Percentiles rank a stretch among this genome's conserved stretches.
Evolutionary conservation across 768 basidiomycete species (phyloP).

Genomic region (Suillus subalutaceus): DNA sequence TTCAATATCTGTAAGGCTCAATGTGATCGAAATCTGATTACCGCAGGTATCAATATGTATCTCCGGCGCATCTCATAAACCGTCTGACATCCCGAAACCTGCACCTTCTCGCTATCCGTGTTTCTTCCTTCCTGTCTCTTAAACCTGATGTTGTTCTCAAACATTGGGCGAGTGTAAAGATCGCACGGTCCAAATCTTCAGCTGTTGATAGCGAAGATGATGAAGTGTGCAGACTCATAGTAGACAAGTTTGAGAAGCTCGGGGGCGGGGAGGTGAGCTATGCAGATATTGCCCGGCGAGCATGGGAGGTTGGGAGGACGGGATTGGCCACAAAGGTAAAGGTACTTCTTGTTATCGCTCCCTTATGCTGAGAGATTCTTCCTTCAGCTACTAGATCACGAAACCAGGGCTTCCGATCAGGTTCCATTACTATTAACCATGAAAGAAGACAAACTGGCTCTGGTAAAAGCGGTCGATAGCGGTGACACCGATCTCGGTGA

Average conservation of each 20-base stretch:
- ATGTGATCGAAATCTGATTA: conserved; percentile 11
- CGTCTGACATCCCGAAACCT: conserved; percentile 86
- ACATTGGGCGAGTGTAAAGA: conserved; percentile 97
- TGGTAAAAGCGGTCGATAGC: conserved; percentile 89
- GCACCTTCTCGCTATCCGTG: conserved; percentile 89
- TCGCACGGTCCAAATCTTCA: conserved; percentile 68
- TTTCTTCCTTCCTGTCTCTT: conserved; percentile 81
- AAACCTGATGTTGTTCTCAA: conserved; percentile 86
- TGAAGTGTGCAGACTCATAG: conserved; percentile 79
- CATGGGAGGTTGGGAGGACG: conserved; percentile 86
- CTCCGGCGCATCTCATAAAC: conserved; percentile 78
- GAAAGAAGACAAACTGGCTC: conserved; percentile 90
- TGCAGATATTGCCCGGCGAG: conserved; percentile 91
- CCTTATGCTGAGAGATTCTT: conserved; percentile 2
- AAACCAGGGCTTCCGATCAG: conserved; percentile 85
- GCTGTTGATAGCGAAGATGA: conserved; percentile 70
- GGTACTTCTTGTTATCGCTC: neutral
- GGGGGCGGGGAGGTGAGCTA: conserved; percentile 84
- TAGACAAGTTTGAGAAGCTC: conserved; percentile 85
- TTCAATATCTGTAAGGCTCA: conserved; percentile 12
- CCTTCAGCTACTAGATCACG: conserved; percentile 84
- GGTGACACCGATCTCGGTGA: conserved; percentile 93
- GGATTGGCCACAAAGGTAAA: conserved; percentile 82
- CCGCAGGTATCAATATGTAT: conserved; percentile 76
- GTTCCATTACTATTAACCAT: conserved; percentile 91